Base-by-base conservation (phyloP, 768 basidiomycete species). In the Lactarius quietus region DNA sequence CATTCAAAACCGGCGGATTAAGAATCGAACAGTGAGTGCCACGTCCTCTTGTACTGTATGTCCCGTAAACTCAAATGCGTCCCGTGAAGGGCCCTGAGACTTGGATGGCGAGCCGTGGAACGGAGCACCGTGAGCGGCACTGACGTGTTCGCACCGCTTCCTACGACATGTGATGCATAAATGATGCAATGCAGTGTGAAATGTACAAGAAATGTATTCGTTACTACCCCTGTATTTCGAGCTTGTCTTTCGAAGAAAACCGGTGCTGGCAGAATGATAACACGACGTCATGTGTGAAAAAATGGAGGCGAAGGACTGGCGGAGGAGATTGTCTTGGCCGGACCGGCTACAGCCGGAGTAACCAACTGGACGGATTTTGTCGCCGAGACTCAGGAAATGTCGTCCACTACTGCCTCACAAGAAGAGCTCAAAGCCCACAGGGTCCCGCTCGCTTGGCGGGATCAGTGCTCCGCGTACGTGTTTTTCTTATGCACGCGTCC, bases 381-480 rank as follows among this genome's bases (percentile, higher is more conserved):
- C 15, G 23, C 45, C 23, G 45, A 45, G 45, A 48, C 12, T 15
- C 23, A 51, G 14, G 23, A 92, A 90, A 78, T 88, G 65, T 85
- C 88, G 56, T 80, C 88, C 66, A 86, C 86, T 51, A 88, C 88
- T 41, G 93, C 94, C 59, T 93, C 93, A 29, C 92, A 93, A 74
- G 79, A 81, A 65, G 90, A 94, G 73, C 83, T 94, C 76, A 92
- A 92, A 77, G 81, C 82, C 6, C 79, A 88, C 68, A 80, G 78
- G 65, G 84, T 95, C 31, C 94, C 94, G 18, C 67, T 95, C 17
- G 88, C 82, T 9, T 95, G 92, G 89, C 83, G 94, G 74, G 94
- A 97, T 77, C 84, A 86, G 68, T 95, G 94, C 74, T 97, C 94
- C 67, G 86, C 92, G 93, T 95, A 75, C 72, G 94, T 84, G 31